These are phyloP conservation scores for Anisogramma anomala DNA, from an alignment of 2,329 filamentous ascomycete species.

Conservation along the genomic window DNA sequence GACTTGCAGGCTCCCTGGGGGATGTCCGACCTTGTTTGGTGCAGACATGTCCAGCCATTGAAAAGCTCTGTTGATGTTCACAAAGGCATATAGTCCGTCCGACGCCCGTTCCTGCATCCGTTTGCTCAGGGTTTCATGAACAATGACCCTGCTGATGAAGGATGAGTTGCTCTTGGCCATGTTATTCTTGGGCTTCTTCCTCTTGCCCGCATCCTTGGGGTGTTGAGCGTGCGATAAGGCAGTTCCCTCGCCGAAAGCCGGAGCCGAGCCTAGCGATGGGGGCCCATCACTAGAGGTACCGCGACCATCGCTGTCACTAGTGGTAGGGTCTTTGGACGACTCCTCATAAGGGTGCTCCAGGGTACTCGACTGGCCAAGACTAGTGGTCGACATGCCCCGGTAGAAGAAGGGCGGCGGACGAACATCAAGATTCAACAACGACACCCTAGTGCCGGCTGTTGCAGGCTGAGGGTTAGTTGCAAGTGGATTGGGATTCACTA, in stretches of 20 bases:
- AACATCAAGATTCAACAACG: conserved; percentile 61
- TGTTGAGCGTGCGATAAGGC: conserved; percentile 52
- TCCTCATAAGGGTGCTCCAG: conserved; percentile 52
- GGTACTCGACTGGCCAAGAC: conserved; percentile 39
- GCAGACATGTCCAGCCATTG: conserved; percentile 91
- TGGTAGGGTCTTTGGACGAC: conserved; percentile 47
- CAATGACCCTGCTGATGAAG: conserved; percentile 92
- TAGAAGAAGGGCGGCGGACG: conserved; percentile 45
- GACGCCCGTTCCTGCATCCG: conserved; percentile 65
- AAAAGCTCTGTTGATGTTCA: conserved; percentile 88
- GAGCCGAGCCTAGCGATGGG: conserved; percentile 35
- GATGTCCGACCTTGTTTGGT: conserved; percentile 41
- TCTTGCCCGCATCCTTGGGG: conserved; percentile 65
- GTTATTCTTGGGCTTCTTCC: conserved; percentile 92
- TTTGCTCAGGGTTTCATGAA: conserved; percentile 70
- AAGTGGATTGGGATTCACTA: conserved; percentile 81
- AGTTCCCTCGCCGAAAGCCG: conserved; percentile 81
- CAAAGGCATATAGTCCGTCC: conserved; percentile 81
- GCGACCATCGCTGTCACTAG: conserved; percentile 42
- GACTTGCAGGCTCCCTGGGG: background rate
- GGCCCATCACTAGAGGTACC: conserved; percentile 42
- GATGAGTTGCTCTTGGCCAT: conserved; percentile 98
- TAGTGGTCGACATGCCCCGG: conserved; percentile 40
- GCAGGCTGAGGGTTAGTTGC: conserved; percentile 77
- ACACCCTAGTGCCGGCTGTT: conserved; percentile 72